Evolutionary conservation across 1,284 basidiomycete species (phyloP).

Genomic region (Pseudozyma sp.): DNA sequence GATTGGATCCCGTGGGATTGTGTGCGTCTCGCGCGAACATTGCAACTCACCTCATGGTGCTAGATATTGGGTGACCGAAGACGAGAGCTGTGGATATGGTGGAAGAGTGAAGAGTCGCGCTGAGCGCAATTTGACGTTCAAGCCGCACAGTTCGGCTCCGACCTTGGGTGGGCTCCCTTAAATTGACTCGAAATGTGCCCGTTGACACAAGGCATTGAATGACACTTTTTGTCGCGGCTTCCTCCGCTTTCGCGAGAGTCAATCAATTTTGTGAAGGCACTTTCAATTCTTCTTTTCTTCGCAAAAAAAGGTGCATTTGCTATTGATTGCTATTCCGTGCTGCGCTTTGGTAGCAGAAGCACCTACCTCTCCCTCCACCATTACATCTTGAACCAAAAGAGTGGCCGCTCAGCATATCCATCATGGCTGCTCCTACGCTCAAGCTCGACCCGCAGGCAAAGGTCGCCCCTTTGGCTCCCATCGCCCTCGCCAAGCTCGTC

Average conservation of each 20-base stretch:
- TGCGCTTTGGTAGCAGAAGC: conserved; percentile 8
- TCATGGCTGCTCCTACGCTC: conserved; percentile 47
- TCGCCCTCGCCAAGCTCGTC: conserved; percentile 55
- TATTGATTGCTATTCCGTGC: background rate
- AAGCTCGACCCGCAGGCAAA: conserved; percentile 57
- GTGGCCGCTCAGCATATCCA: conserved; percentile 7
- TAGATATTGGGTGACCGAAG: background rate
- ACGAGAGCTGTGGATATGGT: background rate
- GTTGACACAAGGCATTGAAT: background rate
- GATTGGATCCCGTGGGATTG: background rate
- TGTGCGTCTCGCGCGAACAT: too few species aligned
- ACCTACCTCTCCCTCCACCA: conserved; percentile 2
- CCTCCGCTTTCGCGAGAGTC: background rate
- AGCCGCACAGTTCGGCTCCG: conserved; percentile 22
- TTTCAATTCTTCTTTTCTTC: conserved; percentile 1
- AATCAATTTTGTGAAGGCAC: conserved; percentile 6
- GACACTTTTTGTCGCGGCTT: background rate
- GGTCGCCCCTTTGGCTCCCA: conserved; percentile 54
- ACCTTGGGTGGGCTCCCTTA: conserved; percentile 2
- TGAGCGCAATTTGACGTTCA: conserved; percentile 6
- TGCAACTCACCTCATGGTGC: conserved; percentile 26
- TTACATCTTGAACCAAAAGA: conserved; percentile 15
- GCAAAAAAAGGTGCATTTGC: conserved; percentile 2
- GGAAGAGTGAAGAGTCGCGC: conserved; percentile 2
- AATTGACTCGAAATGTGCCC: conserved; percentile 16